Percentiles rank a stretch among this genome's conserved stretches.
These are phyloP conservation scores for Thielaviopsis punctulata DNA, from an alignment of 2,329 filamentous ascomycete species.

Conservation along the genomic window DNA sequence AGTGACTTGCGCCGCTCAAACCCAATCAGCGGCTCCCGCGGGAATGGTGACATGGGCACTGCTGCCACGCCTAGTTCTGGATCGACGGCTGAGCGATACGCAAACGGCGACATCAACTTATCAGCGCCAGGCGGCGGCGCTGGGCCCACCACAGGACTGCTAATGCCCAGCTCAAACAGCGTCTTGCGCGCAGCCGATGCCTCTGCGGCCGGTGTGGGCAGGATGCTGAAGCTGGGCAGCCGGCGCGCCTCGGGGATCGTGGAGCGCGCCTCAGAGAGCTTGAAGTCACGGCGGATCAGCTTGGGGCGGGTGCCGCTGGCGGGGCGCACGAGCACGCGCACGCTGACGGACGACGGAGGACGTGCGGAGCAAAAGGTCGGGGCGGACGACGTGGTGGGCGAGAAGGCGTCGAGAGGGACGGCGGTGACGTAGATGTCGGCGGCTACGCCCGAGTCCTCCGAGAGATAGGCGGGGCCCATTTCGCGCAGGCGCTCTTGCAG, in stretches of 20 bases:
- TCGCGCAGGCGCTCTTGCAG: constrained; percentile 10
- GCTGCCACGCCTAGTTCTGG: not conserved
- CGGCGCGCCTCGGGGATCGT: constrained; percentile 22
- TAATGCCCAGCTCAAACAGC: constrained; percentile 5
- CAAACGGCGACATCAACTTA: constrained; percentile 2
- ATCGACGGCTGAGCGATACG: not conserved
- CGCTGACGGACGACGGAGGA: not conserved
- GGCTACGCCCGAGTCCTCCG: not conserved
- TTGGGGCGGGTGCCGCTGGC: constrained; percentile 25
- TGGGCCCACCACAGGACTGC: not conserved
- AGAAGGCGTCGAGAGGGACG: not conserved
- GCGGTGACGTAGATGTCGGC: constrained; percentile 8
- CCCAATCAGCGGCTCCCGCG: constrained; percentile 5
- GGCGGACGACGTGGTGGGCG: not conserved
- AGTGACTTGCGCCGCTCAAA: constrained; percentile 9
- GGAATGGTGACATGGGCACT: constrained; percentile 5
- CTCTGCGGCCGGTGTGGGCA: not conserved
- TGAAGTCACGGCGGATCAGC: constrained; percentile 31
- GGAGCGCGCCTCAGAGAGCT: constrained; percentile 29
- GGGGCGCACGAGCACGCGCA: constrained; percentile 29
- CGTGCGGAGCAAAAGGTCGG: not conserved
- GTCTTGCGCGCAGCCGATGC: constrained; percentile 1
- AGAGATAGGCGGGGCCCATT: constrained; percentile 10
- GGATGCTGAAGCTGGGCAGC: not conserved
- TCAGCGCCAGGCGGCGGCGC: not conserved